Conservation (phyloP, 495 filamentous ascomycete species). For the Tuber brumale region DNA sequence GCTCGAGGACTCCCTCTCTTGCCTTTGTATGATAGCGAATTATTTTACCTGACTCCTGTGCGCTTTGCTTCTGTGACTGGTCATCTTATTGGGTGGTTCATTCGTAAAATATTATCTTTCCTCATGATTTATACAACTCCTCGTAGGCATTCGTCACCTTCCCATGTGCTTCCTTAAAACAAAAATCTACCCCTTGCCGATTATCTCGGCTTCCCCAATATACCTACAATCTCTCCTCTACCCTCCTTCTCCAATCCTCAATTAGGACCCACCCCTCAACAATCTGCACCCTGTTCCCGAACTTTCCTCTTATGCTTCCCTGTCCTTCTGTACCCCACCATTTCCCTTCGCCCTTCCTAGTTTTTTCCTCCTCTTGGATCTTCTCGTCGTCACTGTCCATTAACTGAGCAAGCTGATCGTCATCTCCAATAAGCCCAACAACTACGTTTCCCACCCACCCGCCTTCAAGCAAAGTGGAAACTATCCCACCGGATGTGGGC, state of each 20-base stretch:
- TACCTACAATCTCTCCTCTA: slow-evolving; percentile 31
- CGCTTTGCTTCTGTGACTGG: not conserved
- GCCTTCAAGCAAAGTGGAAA: slow-evolving; percentile 22
- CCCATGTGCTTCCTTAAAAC: not conserved
- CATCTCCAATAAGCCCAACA: slow-evolving; percentile 32
- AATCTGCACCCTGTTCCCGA: slow-evolving; percentile 35
- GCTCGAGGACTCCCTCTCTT: not conserved
- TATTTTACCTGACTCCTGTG: not conserved
- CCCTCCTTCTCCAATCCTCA: slow-evolving; percentile 40
- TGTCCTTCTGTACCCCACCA: slow-evolving; percentile 33
- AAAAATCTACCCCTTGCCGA: not conserved
- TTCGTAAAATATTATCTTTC: slow-evolving; percentile 5
- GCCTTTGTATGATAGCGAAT: not conserved
- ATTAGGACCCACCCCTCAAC: slow-evolving; percentile 34
- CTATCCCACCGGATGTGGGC: slow-evolving; percentile 13
- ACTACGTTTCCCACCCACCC: slow-evolving; percentile 30
- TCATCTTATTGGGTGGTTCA: not conserved
- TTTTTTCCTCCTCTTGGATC: slow-evolving; percentile 17
- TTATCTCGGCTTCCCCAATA: not conserved
- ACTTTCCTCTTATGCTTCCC: slow-evolving; percentile 19
- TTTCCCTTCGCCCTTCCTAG: slow-evolving; percentile 33
- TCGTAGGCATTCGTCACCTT: not conserved
- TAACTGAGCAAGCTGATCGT: slow-evolving; percentile 30
- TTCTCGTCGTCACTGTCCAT: slow-evolving; percentile 32
- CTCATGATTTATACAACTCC: slow-evolving; percentile 1